Evolutionary conservation across 148 eudicot species (phyloP), one percentile per base, ranked within the genome.

Genomic region (Chenopodium formosanum): DNA sequence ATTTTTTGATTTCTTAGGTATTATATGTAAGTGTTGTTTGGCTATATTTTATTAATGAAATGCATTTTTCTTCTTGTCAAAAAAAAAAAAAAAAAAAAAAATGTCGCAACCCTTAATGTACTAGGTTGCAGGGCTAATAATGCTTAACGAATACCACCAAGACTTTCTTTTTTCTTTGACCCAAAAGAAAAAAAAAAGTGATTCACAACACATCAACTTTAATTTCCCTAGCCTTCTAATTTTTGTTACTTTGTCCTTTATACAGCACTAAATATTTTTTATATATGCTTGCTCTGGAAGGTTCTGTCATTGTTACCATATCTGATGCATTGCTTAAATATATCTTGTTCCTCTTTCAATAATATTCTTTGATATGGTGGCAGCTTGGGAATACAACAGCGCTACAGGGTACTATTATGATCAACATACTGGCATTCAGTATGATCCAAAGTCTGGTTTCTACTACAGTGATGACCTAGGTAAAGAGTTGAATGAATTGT

Each of bases 381-480:
- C 98, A 96, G 98, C 88, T 56, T 96, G 99, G 97, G 92, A 92
- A 82, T 83, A 83, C 73, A 95, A 94, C 64, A 83, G 84, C 83
- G 79, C 90, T 83, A 87, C 97, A 31, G 99, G 99, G 78, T 96
- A 94, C 83, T 94, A 94, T 84, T 84, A 87, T 77, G 91, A 92
- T 82, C 89, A 83, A 60, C 86, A 79, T 80, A 88, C 89, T 76
- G 92, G 94, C 79, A 92, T 90, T 80, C 81, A 89, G 89, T 92
- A 94, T 72, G 98, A 96, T 88, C 97, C 95, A 5, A 92, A 92
- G 81, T 96, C 99, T 62, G 94, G 95, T 79, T 96, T 96, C 92
- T 96, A 92, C 84, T 96, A 91, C 76, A 90, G 93, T 4, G 99
- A 92, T 79, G 87, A 91, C 66, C 82, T 96, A 86, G 99, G 99